phyloP scores from a whole-genome alignment of 768 basidiomycete species.

The Mycena albidolilacea region DNA sequence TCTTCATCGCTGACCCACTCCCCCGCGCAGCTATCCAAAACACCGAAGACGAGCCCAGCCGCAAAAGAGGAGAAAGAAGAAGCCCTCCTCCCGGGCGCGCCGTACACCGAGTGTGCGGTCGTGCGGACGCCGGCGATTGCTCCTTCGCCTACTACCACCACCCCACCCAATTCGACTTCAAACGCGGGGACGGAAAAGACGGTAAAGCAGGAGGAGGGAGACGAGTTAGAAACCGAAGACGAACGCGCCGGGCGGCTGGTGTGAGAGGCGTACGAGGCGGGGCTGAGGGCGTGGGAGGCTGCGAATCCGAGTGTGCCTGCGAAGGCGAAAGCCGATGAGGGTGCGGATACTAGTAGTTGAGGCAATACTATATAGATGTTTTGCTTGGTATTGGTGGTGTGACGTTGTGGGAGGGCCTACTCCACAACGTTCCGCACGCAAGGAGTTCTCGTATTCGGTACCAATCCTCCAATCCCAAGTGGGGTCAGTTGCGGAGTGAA shows the following conservation, averaged over 20 bases:
- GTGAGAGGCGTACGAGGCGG: background rate
- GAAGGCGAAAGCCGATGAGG: too few species aligned
- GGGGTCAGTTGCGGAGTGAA: too few species aligned
- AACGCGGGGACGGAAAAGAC: too few species aligned
- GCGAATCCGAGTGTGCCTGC: too few species aligned
- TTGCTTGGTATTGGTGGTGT: too few species aligned
- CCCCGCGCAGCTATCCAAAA: background rate
- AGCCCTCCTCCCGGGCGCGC: background rate
- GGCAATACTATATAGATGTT: too few species aligned
- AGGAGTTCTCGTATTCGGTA: too few species aligned
- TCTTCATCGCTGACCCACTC: background rate
- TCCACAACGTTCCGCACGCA: too few species aligned
- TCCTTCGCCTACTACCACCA: background rate
- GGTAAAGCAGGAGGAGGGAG: background rate
- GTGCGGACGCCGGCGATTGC: background rate
- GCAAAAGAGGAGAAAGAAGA: background rate
- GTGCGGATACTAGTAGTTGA: too few species aligned
- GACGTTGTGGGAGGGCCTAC: too few species aligned
- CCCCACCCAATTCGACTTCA: background rate
- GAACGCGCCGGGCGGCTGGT: background rate
- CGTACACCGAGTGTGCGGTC: background rate
- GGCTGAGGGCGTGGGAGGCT: background rate
- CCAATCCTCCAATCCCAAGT: too few species aligned
- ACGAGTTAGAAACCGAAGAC: background rate
- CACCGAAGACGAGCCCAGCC: background rate